These are phyloP conservation scores for Aspergillus ochraceus DNA, from an alignment of 2,329 filamentous ascomycete genomes.

Conservation along the genomic window DNA sequence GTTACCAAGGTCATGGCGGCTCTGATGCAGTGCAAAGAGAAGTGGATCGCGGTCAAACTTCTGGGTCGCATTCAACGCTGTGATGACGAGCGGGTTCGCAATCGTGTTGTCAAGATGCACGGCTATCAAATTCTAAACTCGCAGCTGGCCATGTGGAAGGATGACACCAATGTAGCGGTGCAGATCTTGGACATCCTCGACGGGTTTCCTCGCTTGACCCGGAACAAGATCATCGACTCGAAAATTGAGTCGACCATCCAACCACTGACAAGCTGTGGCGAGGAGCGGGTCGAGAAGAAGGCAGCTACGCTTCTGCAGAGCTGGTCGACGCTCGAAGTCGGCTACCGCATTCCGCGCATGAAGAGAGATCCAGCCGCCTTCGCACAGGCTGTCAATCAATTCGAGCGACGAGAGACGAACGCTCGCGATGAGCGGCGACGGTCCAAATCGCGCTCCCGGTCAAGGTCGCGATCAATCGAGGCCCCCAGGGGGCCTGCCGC, in stretches of 20 bases:
- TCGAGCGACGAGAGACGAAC: conserved; percentile 55
- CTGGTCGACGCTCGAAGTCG: conserved; percentile 88
- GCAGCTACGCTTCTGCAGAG: conserved; percentile 72
- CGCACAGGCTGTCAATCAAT: conserved; percentile 62
- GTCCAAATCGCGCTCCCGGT: conserved; percentile 51
- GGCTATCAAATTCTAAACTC: conserved; percentile 94
- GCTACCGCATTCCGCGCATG: conserved; percentile 88
- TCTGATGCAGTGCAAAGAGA: conserved; percentile 97
- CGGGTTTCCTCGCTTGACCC: conserved; percentile 82
- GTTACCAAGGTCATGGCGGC: conserved; percentile 95
- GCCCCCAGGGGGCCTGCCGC: conserved; percentile 45
- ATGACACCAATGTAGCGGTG: conserved; percentile 85
- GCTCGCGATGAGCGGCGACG: conserved; percentile 51
- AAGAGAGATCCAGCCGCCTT: conserved; percentile 71
- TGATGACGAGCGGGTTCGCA: conserved; percentile 81
- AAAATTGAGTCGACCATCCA: conserved; percentile 86
- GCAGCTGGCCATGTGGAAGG: conserved; percentile 77
- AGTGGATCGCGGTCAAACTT: conserved; percentile 97
- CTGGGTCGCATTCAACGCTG: conserved; percentile 84
- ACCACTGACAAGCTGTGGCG: conserved; percentile 64
- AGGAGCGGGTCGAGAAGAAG: conserved; percentile 72
- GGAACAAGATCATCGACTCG: conserved; percentile 95
- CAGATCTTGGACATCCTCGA: conserved; percentile 89
- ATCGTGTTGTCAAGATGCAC: conserved; percentile 92
- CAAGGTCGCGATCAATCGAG: conserved; percentile 48